Percentiles rank a stretch among this genome's conserved stretches.
phyloP scores from a whole-genome alignment of 2,329 filamentous ascomycete species.

The Stromatinia cepivora region DNA sequence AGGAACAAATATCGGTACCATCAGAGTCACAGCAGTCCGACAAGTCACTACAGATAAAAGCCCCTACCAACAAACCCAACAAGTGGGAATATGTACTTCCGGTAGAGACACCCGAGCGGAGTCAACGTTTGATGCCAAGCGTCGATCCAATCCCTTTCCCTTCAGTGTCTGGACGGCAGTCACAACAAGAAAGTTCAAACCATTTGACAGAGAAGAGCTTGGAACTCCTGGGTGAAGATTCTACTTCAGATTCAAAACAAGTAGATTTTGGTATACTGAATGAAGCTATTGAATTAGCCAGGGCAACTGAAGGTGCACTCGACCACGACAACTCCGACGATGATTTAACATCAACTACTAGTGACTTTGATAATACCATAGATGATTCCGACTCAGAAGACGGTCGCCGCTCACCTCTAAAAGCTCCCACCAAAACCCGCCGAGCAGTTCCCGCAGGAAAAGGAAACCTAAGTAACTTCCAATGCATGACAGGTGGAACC shows the following conservation, averaged over 20 bases:
- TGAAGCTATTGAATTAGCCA: slow-evolving; percentile 7
- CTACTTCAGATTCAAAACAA: neutral
- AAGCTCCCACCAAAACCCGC: slow-evolving; percentile 16
- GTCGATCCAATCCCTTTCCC: neutral
- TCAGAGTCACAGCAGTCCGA: slow-evolving; percentile 21
- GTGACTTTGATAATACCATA: slow-evolving; percentile 38
- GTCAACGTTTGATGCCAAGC: slow-evolving; percentile 24
- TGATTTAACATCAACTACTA: slow-evolving; percentile 7
- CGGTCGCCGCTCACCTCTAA: slow-evolving; percentile 25
- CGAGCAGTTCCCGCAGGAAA: slow-evolving; percentile 18
- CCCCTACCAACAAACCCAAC: slow-evolving; percentile 42
- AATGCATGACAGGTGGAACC: slow-evolving; percentile 55
- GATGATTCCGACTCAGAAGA: slow-evolving; percentile 41
- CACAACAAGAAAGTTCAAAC: neutral
- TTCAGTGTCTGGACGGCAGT: neutral
- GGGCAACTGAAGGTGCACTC: slow-evolving; percentile 8
- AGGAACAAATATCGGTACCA: neutral
- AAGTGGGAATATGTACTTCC: slow-evolving; percentile 44
- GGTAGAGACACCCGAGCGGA: slow-evolving; percentile 44
- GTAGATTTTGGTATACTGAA: neutral
- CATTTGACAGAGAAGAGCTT: neutral
- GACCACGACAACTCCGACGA: slow-evolving; percentile 12
- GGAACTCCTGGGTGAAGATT: neutral
- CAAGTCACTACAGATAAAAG: slow-evolving; percentile 51
- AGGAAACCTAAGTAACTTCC: slow-evolving; percentile 50